Evolutionary conservation across 2,329 filamentous ascomycete genomes (phyloP), one percentile per base, ranked within the genome.

Genomic region (Fusarium domesticum): DNA sequence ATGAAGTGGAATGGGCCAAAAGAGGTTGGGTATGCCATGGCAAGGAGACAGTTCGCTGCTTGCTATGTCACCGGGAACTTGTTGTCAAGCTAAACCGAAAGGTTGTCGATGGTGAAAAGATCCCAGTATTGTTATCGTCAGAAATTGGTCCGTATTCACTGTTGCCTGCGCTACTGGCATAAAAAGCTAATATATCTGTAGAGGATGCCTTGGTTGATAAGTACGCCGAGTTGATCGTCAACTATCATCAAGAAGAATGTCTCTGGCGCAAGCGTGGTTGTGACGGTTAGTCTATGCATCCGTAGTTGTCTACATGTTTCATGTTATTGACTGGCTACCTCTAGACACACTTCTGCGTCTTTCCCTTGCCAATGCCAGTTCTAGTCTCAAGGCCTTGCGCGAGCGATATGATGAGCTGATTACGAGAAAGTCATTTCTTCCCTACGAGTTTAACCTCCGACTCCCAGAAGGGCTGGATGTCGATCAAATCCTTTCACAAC

Each of bases 1-100:
- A 83, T 62, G 93, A 97, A 68, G 83, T 96, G 6, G 86, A 90
- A 64, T 98, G 93, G 93, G 91, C 91, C 1, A 96, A 92, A 72
- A 75, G 87, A 46, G 92, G 92, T 1, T 98, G 93, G 92, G 76
- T 85, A 4, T 96, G 92, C 59, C 82, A 86, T 35, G 85, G 85
- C 57, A 83, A 83, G 53, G 90, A 95, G 67, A 87, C 87, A 4
- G 89, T 97, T 14, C 81, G 83, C 15, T 98, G 93, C 64, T 84
- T 86, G 32, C 81, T 91, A 3, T 98, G 93, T 61, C 85, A 85
- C 61, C 85, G 86, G 58, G 87, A 95, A 57, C 75, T 96, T 32
- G 79, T 93, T 5, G 87, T 97, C 40, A 89, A 87, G 68, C 72
- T 95, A 25, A 84, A 80, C 58, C 75, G 76, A 42, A 80, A 77